Percentiles rank a stretch among this genome's conserved stretches.
These are phyloP conservation scores for Akanthomyces dipterigenus DNA, from an alignment of 2,329 filamentous ascomycete genomes.

Conservation along the genomic window DNA sequence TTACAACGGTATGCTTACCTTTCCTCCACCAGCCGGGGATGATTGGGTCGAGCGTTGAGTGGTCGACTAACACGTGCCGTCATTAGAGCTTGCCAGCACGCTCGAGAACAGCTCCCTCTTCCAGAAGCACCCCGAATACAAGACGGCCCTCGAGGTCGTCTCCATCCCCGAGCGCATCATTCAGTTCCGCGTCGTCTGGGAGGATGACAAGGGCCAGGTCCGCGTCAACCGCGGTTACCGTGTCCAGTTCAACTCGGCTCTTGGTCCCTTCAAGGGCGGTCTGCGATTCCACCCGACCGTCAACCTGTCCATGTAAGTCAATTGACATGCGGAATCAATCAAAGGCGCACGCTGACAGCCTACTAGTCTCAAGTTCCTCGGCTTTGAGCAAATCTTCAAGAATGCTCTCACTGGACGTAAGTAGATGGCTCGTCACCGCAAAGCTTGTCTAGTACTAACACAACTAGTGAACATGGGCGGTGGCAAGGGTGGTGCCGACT, in stretches of 20 bases:
- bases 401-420: slow-evolving; percentile 89
- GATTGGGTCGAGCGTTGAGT: neutral
- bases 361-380: slow-evolving; percentile 79
- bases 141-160: slow-evolving; percentile 78
- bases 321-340: neutral
- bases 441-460: slow-evolving; percentile 13
- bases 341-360: slow-evolving; percentile 35
- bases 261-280: slow-evolving; percentile 97
- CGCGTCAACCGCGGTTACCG: slow-evolving; percentile 94
- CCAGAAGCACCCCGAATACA: slow-evolving; percentile 89
- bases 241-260: slow-evolving; percentile 96
- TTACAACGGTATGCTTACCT: slow-evolving; percentile 66
- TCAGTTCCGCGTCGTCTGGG: slow-evolving; percentile 97
- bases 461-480: slow-evolving; percentile 67
- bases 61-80: neutral
- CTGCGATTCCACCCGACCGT: slow-evolving; percentile 89
- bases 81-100: slow-evolving; percentile 80
- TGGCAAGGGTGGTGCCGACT: slow-evolving; percentile 96
- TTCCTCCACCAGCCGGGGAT: neutral
- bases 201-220: slow-evolving; percentile 82
- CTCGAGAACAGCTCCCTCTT: slow-evolving; percentile 93
- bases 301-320: slow-evolving; percentile 57
- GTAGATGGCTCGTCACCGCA: slow-evolving; percentile 35
- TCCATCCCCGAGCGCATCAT: slow-evolving; percentile 91
- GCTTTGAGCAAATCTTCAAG: slow-evolving; percentile 99